These are phyloP conservation scores for Candida glucosophila DNA, from an alignment of 1,139 yeast genomes.

Conservation along the genomic window DNA sequence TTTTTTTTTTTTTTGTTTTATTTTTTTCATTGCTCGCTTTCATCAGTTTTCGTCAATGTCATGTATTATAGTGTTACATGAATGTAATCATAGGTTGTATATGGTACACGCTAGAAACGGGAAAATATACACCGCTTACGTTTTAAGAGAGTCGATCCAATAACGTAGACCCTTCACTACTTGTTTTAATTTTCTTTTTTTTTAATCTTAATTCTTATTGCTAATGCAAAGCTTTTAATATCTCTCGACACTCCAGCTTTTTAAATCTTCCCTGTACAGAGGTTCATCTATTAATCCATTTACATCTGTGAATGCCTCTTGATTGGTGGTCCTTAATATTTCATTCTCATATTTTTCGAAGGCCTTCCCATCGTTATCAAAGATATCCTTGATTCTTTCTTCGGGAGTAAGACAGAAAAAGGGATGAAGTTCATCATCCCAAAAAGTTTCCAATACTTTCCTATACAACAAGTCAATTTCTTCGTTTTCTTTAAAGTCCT, in stretches of 20 bases:
- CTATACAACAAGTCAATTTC: slow-evolving; percentile 34
- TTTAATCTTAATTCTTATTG: not conserved
- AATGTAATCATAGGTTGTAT: not conserved
- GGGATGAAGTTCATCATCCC: slow-evolving; percentile 62
- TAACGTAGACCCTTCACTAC: too few species aligned
- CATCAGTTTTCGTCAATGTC: slow-evolving; percentile 1
- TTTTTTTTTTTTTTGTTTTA: too few species aligned
- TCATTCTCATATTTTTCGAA: slow-evolving; percentile 35
- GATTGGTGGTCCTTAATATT: slow-evolving; percentile 8
- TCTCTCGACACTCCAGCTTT: slow-evolving; percentile 33
- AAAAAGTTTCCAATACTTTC: slow-evolving; percentile 59
- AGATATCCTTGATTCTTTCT: slow-evolving; percentile 67
- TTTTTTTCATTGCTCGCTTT: too few species aligned
- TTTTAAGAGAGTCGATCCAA: too few species aligned
- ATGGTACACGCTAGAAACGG: too few species aligned
- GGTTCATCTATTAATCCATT: slow-evolving; percentile 37
- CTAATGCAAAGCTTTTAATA: too few species aligned
- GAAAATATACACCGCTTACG: too few species aligned
- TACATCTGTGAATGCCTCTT: slow-evolving; percentile 24
- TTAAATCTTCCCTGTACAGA: slow-evolving; percentile 32
- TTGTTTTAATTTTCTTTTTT: too few species aligned
- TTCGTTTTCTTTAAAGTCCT: too few species aligned
- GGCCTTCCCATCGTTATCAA: slow-evolving; percentile 61
- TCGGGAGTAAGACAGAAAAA: slow-evolving; percentile 62
- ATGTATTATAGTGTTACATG: slow-evolving; percentile 6